phyloP scores from a whole-genome alignment of 257 asterid species.

The Nicotiana undulata region DNA sequence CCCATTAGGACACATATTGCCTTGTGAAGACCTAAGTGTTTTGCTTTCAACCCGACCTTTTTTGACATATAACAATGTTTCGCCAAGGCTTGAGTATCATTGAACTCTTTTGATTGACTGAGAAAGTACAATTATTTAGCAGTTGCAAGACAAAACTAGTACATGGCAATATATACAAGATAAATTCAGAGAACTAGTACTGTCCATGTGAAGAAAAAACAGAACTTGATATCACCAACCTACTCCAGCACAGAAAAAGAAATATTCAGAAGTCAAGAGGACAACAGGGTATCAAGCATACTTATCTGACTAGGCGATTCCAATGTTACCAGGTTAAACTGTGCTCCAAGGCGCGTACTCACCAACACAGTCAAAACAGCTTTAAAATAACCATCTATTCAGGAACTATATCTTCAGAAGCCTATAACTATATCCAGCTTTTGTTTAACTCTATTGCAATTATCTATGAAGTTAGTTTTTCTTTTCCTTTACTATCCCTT shows the following conservation, averaged over 20 bases:
- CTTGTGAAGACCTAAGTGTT: conserved; percentile 33
- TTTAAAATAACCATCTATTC: background rate
- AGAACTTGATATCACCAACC: background rate
- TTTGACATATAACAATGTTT: conserved; percentile 27
- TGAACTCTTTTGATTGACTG: conserved; percentile 26
- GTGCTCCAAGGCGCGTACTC: background rate
- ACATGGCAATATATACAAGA: background rate
- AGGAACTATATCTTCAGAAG: background rate
- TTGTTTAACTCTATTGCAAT: background rate
- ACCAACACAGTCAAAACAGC: background rate
- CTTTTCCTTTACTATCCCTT: background rate
- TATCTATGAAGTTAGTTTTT: background rate
- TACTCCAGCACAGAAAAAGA: background rate
- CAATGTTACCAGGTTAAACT: background rate
- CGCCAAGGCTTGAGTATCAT: conserved; percentile 25
- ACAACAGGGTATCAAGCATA: background rate
- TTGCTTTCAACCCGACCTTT: conserved; percentile 27
- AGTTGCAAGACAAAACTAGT: background rate
- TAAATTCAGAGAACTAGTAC: background rate
- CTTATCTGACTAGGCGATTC: background rate
- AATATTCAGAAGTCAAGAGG: background rate
- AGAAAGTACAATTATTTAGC: conserved; percentile 7
- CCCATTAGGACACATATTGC: conserved; percentile 38
- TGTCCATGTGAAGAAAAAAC: background rate
- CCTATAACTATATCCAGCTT: background rate